phyloP scores from a whole-genome alignment of 2,329 filamentous ascomycete genomes.

The Macrophomina tecta region DNA sequence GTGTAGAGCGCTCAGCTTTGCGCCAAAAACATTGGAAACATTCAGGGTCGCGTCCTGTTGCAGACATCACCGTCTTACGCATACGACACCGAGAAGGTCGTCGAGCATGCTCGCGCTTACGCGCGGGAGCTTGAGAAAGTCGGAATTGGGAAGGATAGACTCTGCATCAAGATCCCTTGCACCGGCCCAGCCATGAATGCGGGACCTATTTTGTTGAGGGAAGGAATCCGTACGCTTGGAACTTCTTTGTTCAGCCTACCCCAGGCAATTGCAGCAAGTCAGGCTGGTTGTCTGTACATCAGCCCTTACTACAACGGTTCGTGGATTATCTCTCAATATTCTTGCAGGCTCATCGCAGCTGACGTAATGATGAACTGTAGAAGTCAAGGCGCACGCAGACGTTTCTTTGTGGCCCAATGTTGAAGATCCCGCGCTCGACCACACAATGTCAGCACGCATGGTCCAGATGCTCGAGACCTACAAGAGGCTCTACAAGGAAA shows the following conservation, averaged over 20 bases:
- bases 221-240: constrained; percentile 56
- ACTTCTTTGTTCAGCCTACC: constrained; percentile 56
- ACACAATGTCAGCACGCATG: constrained; percentile 56
- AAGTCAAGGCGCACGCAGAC: constrained; percentile 53
- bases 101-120: constrained; percentile 56
- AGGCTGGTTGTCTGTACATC: constrained; percentile 56
- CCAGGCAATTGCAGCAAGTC: constrained; percentile 58
- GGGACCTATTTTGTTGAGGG: constrained; percentile 49
- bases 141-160: constrained; percentile 54
- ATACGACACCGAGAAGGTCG: constrained; percentile 53
- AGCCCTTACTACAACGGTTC: constrained; percentile 58
- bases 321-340: constrained; percentile 7
- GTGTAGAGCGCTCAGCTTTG: constrained; percentile 53
- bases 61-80: constrained; percentile 56
- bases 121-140: constrained; percentile 54
- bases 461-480: constrained; percentile 58
- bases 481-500: constrained; percentile 53
- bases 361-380: constrained; percentile 36
- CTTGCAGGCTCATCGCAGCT: not conserved
- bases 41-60: constrained; percentile 57
- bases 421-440: constrained; percentile 54
- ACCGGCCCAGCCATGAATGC: constrained; percentile 57
- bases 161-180: constrained; percentile 60
- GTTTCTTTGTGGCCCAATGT: constrained; percentile 54
- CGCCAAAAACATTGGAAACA: constrained; percentile 54